Conservation (phyloP, 345 rosid species). For the Dimocarpus longan region DNA sequence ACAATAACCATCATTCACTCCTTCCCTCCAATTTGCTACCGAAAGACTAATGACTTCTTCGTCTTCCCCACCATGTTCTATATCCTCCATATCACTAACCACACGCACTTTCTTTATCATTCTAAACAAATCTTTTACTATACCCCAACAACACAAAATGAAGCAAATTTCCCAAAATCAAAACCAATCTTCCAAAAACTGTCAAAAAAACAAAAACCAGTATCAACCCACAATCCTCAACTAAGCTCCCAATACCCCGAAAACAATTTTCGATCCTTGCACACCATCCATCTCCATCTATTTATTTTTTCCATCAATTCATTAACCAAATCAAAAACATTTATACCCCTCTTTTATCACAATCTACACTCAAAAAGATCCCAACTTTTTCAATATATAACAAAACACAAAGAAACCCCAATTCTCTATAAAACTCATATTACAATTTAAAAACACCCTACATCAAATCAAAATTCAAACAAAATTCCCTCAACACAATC, state of each 20-base stretch:
- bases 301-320: slow-evolving; percentile 35
- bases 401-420: not conserved
- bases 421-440: slow-evolving; percentile 6
- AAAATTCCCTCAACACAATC: slow-evolving; percentile 12
- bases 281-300: slow-evolving; percentile 43
- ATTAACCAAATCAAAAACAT: slow-evolving; percentile 28
- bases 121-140: slow-evolving; percentile 23
- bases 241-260: slow-evolving; percentile 34
- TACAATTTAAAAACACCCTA: not conserved
- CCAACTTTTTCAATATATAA: slow-evolving; percentile 15
- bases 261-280: slow-evolving; percentile 38
- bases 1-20: slow-evolving; percentile 53
- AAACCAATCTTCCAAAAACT: slow-evolving; percentile 24
- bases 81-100: slow-evolving; percentile 35
- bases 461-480: slow-evolving; percentile 24
- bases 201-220: slow-evolving; percentile 15
- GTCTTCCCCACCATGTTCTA: slow-evolving; percentile 20
- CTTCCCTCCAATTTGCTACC: slow-evolving; percentile 33
- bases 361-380: slow-evolving; percentile 14
- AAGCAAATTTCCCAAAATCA: slow-evolving; percentile 28
- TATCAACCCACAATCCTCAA: slow-evolving; percentile 22
- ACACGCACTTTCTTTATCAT: slow-evolving; percentile 38
- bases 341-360: slow-evolving; percentile 12
- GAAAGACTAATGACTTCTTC: slow-evolving; percentile 33
- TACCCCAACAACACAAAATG: slow-evolving; percentile 27